These are phyloP conservation scores for Austroboletus novae-zelandiae DNA, from an alignment of 1,284 basidiomycete species.

Conservation along the genomic window DNA sequence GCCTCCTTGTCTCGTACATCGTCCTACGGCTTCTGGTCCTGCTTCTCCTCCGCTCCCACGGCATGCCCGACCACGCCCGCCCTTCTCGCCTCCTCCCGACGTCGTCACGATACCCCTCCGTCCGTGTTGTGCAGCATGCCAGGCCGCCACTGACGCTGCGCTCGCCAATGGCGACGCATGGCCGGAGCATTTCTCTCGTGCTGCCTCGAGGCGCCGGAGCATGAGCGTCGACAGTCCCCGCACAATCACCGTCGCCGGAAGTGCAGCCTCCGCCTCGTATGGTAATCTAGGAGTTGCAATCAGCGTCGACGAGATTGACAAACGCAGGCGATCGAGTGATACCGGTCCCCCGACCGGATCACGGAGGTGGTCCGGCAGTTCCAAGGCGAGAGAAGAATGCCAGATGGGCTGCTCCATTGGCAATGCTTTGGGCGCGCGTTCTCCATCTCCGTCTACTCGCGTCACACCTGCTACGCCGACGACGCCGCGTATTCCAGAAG, in stretches of 20 bases:
- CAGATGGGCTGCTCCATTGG: not conserved
- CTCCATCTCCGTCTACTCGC: conserved; percentile 13
- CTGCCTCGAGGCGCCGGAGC: conserved; percentile 56
- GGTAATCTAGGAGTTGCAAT: conserved; percentile 33
- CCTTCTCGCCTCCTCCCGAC: conserved; percentile 23
- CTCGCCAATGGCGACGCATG: conserved; percentile 48
- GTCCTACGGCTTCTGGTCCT: conserved; percentile 26
- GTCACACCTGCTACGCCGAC: not conserved
- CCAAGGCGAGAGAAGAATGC: conserved; percentile 1
- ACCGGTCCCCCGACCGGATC: not conserved
- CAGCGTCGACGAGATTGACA: conserved; percentile 62
- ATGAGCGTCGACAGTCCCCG: conserved; percentile 38
- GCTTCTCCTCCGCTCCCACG: conserved; percentile 6
- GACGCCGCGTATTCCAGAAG: conserved; percentile 36
- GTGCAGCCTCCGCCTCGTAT: conserved; percentile 23
- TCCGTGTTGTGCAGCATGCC: conserved; percentile 57
- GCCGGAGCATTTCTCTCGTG: conserved; percentile 58
- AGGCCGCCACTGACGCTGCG: conserved; percentile 46
- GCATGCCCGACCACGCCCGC: conserved; percentile 7
- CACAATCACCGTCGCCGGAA: conserved; percentile 29
- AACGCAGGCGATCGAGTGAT: conserved; percentile 43
- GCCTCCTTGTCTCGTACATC: conserved; percentile 47
- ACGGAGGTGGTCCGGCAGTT: conserved; percentile 14
- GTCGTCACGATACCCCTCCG: conserved; percentile 52
- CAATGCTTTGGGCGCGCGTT: not conserved